Evolutionary conservation across 1,284 basidiomycete genomes (phyloP).

Genomic region (Trametes pubescens): DNA sequence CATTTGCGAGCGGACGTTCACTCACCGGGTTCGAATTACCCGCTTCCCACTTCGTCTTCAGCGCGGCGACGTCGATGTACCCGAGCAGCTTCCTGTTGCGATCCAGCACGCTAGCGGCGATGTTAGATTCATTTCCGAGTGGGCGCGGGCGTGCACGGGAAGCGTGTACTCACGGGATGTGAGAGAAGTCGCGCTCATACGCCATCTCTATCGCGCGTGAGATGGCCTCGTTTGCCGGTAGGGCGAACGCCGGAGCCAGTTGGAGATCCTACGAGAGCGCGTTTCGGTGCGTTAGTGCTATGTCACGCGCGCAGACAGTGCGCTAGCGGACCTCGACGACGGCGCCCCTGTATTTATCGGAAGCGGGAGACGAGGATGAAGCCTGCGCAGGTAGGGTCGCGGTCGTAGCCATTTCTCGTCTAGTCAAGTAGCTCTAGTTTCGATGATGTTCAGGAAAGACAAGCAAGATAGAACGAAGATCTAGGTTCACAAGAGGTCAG

Average conservation of each 20-base stretch:
- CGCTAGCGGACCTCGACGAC: slow-evolving; percentile 71
- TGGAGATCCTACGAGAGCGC: slow-evolving; percentile 74
- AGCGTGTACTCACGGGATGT: slow-evolving; percentile 74
- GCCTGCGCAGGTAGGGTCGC: slow-evolving; percentile 19
- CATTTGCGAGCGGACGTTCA: slow-evolving; percentile 22
- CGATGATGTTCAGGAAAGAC: not conserved
- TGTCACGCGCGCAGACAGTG: slow-evolving; percentile 39
- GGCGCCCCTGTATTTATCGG: slow-evolving; percentile 79
- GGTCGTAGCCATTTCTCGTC: slow-evolving; percentile 27
- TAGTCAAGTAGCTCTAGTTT: not conserved
- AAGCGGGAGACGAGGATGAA: slow-evolving; percentile 16
- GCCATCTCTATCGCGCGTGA: slow-evolving; percentile 82
- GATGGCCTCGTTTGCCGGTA: slow-evolving; percentile 76
- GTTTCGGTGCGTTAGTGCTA: not conserved
- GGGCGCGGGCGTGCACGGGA: slow-evolving; percentile 10
- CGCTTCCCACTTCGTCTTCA: slow-evolving; percentile 83
- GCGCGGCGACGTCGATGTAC: slow-evolving; percentile 77
- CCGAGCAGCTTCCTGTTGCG: slow-evolving; percentile 78
- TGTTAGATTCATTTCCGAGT: not conserved
- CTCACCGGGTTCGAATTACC: slow-evolving; percentile 75
- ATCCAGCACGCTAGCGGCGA: slow-evolving; percentile 71
- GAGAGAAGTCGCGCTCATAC: slow-evolving; percentile 91
- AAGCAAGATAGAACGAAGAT: not conserved
- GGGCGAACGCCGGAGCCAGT: slow-evolving; percentile 88
- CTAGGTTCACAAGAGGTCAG: not conserved